Conservation (phyloP, 2,329 filamentous ascomycete species). For the Cadophora luteo-olivacea region DNA sequence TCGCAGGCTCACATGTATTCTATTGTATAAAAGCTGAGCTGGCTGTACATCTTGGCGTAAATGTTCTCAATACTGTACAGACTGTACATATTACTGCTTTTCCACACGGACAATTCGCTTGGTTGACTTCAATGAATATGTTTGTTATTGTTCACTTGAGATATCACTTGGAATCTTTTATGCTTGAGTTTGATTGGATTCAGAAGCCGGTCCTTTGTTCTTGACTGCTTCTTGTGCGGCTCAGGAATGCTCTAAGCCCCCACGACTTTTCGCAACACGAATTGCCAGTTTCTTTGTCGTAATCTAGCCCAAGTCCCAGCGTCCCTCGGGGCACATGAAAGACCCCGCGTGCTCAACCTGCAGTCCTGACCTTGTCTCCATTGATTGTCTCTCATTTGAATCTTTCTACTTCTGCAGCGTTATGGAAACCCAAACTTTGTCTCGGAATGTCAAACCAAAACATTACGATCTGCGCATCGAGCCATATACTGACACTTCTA, state of each 20-base stretch:
- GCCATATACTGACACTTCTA: constrained; percentile 70
- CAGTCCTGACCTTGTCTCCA: background rate
- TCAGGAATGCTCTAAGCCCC: background rate
- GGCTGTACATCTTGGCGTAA: background rate
- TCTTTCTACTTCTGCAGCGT: constrained; percentile 1
- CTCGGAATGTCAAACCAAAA: constrained; percentile 65
- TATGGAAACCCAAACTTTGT: background rate
- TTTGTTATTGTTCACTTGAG: background rate
- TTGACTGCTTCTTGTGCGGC: background rate
- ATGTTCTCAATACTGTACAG: background rate
- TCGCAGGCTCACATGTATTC: background rate
- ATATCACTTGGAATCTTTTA: background rate
- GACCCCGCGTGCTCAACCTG: background rate
- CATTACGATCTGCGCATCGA: constrained; percentile 74
- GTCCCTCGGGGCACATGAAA: background rate
- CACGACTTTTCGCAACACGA: background rate
- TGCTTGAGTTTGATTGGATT: background rate
- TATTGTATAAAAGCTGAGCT: background rate
- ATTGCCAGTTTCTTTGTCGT: background rate
- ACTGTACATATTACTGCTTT: background rate
- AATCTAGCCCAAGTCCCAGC: background rate
- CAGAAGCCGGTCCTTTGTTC: background rate
- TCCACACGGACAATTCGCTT: background rate
- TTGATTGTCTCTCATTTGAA: background rate
- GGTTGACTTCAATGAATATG: background rate